Percentiles rank a stretch among this genome's conserved stretches.
These are phyloP conservation scores for Penicillium sp. DNA, from an alignment of 2,329 filamentous ascomycete species.

Conservation along the genomic window DNA sequence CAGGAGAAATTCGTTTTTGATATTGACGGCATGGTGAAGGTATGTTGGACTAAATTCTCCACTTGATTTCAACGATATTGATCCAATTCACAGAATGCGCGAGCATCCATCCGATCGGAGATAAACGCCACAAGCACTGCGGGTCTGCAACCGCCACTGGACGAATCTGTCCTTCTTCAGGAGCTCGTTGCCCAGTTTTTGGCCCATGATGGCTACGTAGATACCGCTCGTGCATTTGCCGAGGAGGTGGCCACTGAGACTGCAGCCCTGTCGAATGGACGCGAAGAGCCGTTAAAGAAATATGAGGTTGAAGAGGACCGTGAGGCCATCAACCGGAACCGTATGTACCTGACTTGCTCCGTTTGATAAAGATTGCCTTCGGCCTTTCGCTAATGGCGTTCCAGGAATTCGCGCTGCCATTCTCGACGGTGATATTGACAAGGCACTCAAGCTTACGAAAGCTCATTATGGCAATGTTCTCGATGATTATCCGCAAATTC, in stretches of 20 bases:
- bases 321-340: slow-evolving; percentile 79
- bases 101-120: slow-evolving; percentile 52
- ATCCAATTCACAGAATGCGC: slow-evolving; percentile 54
- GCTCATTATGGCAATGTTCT: slow-evolving; percentile 76
- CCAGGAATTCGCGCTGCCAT: slow-evolving; percentile 80
- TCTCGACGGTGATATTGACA: slow-evolving; percentile 86
- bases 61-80: neutral
- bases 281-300: slow-evolving; percentile 48
- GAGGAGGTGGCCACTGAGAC: slow-evolving; percentile 72
- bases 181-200: slow-evolving; percentile 81
- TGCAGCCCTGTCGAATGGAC: slow-evolving; percentile 58
- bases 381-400: neutral
- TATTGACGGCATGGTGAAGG: slow-evolving; percentile 79
- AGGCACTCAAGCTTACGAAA: slow-evolving; percentile 74
- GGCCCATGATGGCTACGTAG: slow-evolving; percentile 90
- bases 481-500: slow-evolving; percentile 70
- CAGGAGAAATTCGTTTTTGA: slow-evolving; percentile 78
- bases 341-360: slow-evolving; percentile 47
- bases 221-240: slow-evolving; percentile 83
- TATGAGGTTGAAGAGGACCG: slow-evolving; percentile 71
- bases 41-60: slow-evolving; percentile 39
- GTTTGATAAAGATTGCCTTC: neutral
- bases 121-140: slow-evolving; percentile 58
- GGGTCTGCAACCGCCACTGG: slow-evolving; percentile 56
- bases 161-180: slow-evolving; percentile 74